Conservation (phyloP, 73 alveolate species). For the Tetrahymena malaccensis region DNA sequence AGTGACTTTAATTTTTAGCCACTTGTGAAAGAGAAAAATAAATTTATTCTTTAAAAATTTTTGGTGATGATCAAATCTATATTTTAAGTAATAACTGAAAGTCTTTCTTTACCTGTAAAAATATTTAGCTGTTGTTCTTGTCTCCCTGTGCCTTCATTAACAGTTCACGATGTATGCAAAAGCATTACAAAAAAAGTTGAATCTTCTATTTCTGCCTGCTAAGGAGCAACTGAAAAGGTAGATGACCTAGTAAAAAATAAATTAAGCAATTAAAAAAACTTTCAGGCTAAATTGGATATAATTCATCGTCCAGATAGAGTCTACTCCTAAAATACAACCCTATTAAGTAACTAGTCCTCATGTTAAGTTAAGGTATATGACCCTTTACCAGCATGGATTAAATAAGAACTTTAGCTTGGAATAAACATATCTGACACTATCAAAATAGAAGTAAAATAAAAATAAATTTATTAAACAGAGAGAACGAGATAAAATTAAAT, state of each 20-base stretch:
- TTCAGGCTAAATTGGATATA: background rate
- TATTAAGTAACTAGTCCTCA: background rate
- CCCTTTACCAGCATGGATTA: background rate
- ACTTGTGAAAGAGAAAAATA: background rate
- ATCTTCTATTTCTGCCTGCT: background rate
- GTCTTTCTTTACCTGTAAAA: background rate
- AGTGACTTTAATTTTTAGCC: background rate
- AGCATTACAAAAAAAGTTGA: background rate
- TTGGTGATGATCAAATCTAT: background rate
- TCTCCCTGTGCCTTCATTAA: background rate
- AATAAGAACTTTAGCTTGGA: background rate
- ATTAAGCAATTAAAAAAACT: background rate
- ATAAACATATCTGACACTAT: background rate
- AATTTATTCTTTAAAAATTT: background rate
- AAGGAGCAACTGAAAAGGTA: background rate
- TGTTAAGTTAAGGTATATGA: background rate
- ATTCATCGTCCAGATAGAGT: background rate
- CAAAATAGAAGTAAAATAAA: background rate
- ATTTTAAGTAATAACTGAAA: background rate
- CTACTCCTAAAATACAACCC: background rate
- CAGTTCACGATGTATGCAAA: background rate
- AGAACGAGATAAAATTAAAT: background rate
- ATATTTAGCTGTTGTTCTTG: background rate
- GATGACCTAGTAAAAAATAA: background rate
- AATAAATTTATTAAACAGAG: background rate